Conservation (phyloP, 164 flowering plant species). For the Cinnamomum micranthum region DNA sequence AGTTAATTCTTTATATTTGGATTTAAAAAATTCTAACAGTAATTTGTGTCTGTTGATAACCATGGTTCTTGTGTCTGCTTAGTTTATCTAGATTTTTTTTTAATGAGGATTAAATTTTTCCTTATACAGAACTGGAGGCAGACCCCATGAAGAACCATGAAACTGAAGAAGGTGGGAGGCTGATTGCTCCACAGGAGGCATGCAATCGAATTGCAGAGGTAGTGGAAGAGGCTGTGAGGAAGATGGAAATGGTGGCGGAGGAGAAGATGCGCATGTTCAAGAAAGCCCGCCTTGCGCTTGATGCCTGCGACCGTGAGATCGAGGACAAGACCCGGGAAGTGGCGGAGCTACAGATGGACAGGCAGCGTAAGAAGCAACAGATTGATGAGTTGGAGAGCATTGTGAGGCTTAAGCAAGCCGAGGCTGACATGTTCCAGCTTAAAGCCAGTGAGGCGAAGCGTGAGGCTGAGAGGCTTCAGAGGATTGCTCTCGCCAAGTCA, state of each 20-base stretch:
- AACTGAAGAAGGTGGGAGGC: conserved; percentile 60
- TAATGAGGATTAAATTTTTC: neutral
- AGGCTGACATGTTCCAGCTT: conserved; percentile 95
- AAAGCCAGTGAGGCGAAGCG: conserved; percentile 94
- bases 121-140: conserved; percentile 62
- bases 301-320: conserved; percentile 82
- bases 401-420: conserved; percentile 92
- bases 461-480: conserved; percentile 86
- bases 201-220: conserved; percentile 90
- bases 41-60: no score
- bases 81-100: neutral
- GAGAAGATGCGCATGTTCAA: conserved; percentile 85
- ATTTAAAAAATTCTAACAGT: no score
- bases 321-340: conserved; percentile 86
- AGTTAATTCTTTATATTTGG: no score
- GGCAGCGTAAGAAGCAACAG: conserved; percentile 79
- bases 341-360: conserved; percentile 61
- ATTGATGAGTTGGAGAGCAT: conserved; percentile 87
- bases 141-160: conserved; percentile 63
- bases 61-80: no score
- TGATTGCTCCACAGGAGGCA: conserved; percentile 92
- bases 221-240: conserved; percentile 88
- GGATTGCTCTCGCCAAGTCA: conserved; percentile 77
- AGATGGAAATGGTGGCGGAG: conserved; percentile 96
- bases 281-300: conserved; percentile 73